Evolutionary conservation across 257 asterid genomes (phyloP).

Genomic region (Salvia miltiorrhiza): DNA sequence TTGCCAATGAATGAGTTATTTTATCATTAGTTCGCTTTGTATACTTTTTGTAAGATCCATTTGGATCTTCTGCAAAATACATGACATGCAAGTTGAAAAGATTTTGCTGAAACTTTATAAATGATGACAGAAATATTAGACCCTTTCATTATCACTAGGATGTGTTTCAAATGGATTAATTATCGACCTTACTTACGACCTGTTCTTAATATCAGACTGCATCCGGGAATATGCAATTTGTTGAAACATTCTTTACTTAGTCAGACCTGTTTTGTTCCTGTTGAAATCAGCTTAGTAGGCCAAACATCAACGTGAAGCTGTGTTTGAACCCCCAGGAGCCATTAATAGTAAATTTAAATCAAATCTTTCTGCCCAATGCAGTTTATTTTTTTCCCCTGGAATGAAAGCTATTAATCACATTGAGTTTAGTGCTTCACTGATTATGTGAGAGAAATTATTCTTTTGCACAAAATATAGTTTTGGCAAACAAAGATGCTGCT

Average conservation of each 20-base stretch:
- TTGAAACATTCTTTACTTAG: not conserved
- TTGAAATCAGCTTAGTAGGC: not conserved
- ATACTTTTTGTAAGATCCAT: not conserved
- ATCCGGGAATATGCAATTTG: not conserved
- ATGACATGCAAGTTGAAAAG: not conserved
- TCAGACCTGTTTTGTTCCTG: conserved; percentile 3
- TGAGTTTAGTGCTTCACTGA: not conserved
- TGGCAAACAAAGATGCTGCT: not conserved
- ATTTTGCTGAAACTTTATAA: not conserved
- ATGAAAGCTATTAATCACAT: not conserved
- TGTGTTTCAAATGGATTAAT: not conserved
- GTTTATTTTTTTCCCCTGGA: not conserved
- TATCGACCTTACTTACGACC: not conserved
- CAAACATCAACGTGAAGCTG: not conserved
- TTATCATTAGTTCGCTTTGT: not conserved
- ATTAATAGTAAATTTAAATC: not conserved
- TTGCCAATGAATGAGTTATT: conserved; percentile 3
- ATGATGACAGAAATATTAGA: not conserved
- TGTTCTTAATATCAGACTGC: not conserved
- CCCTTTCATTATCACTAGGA: not conserved
- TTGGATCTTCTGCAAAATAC: not conserved
- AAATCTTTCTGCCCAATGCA: not conserved
- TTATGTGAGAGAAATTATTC: not conserved
- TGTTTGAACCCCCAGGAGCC: not conserved
- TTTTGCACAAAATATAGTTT: not conserved